phyloP scores from a whole-genome alignment of 768 basidiomycete genomes.

The Suillus occidentalis region DNA sequence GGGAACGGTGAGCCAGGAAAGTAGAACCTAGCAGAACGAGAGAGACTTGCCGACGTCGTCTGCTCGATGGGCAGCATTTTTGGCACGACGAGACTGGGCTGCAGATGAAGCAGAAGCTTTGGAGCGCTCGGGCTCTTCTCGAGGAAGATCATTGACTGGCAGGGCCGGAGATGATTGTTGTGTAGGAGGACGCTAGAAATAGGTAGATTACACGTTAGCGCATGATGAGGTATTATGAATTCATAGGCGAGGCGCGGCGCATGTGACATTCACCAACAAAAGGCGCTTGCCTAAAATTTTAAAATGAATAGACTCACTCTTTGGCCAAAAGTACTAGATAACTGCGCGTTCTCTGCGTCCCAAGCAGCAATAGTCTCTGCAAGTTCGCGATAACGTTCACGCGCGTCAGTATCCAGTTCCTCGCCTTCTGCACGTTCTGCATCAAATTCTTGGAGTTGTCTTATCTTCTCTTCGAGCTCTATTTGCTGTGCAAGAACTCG shows the following conservation, averaged over 20 bases:
- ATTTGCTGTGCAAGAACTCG: slow-evolving; percentile 91
- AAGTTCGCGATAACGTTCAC: slow-evolving; percentile 74
- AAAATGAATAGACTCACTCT: slow-evolving; percentile 47
- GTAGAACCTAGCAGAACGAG: slow-evolving; percentile 5
- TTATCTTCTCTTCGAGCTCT: slow-evolving; percentile 87
- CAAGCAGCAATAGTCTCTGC: slow-evolving; percentile 72
- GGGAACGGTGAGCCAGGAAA: slow-evolving; percentile 19
- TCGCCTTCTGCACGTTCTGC: slow-evolving; percentile 63
- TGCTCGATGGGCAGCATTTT: slow-evolving; percentile 88
- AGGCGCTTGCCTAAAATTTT: not conserved
- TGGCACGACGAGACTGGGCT: slow-evolving; percentile 84
- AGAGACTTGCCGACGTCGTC: slow-evolving; percentile 76
- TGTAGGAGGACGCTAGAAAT: slow-evolving; percentile 45
- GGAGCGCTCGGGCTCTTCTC: slow-evolving; percentile 60
- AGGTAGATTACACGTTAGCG: slow-evolving; percentile 9
- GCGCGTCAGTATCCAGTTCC: slow-evolving; percentile 64
- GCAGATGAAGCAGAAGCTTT: slow-evolving; percentile 69
- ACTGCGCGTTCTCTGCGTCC: slow-evolving; percentile 77
- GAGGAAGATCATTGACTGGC: slow-evolving; percentile 51
- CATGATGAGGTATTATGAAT: slow-evolving; percentile 4
- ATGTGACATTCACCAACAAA: slow-evolving; percentile 1
- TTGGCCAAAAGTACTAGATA: slow-evolving; percentile 65
- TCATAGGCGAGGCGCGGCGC: not conserved
- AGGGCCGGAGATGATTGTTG: slow-evolving; percentile 46
- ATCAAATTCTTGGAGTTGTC: slow-evolving; percentile 73